A percentile compares a stretch with the other conserved stretches of the same genome.
phyloP scores from a whole-genome alignment of 2,329 filamentous ascomycete species.

The Pestalotiopsis fici region DNA sequence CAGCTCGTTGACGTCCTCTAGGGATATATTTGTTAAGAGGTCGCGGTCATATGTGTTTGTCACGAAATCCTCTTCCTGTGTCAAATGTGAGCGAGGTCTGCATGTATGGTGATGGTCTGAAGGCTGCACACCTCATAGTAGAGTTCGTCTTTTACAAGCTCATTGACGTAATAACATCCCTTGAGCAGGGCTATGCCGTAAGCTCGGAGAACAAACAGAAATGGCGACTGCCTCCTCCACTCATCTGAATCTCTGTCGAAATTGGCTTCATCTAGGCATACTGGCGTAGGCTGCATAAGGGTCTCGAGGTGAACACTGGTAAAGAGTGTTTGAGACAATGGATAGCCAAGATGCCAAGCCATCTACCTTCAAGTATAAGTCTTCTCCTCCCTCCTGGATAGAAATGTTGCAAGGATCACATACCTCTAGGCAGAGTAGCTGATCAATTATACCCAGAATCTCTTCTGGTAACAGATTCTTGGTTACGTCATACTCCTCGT shows the following conservation, averaged over 20 bases:
- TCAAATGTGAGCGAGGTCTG: constrained; percentile 13
- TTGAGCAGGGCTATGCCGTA: constrained; percentile 88
- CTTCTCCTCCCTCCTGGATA: constrained; percentile 3
- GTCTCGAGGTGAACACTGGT: constrained; percentile 90
- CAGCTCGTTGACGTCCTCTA: constrained; percentile 55
- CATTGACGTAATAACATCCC: constrained; percentile 76
- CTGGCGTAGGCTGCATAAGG: constrained; percentile 71
- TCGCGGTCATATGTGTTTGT: constrained; percentile 85
- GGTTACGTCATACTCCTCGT: constrained; percentile 78
- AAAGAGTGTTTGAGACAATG: constrained; percentile 90
- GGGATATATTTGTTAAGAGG: constrained; percentile 66
- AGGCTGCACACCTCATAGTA: constrained; percentile 75
- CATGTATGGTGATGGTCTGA: background rate
- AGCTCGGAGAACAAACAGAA: constrained; percentile 71
- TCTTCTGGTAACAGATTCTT: constrained; percentile 72
- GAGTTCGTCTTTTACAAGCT: constrained; percentile 77
- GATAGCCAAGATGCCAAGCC: constrained; percentile 96
- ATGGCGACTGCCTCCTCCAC: constrained; percentile 33
- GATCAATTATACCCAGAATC: constrained; percentile 90
- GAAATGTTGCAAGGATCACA: constrained; percentile 14
- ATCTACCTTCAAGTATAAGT: constrained; percentile 55
- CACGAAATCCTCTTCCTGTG: constrained; percentile 91
- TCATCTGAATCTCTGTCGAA: constrained; percentile 21
- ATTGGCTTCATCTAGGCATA: constrained; percentile 60
- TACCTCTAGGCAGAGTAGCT: constrained; percentile 87